Conservation (phyloP, 2,329 filamentous ascomycete genomes). For the Zymoseptoria tritici region DNA sequence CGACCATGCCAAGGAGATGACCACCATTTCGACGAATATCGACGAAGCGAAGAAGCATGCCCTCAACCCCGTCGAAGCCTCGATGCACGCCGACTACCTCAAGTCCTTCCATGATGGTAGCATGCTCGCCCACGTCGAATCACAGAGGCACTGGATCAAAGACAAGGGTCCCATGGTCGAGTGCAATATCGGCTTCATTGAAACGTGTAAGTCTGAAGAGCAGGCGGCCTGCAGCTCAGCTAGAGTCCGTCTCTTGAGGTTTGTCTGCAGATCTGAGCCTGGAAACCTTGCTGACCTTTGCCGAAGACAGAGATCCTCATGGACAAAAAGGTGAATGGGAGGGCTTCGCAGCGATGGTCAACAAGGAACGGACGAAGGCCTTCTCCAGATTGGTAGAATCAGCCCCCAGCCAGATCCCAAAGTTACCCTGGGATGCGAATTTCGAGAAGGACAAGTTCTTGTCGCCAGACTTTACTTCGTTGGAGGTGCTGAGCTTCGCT, state of each 20-base stretch:
- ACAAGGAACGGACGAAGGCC: conserved; percentile 79
- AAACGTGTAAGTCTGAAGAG: conserved; percentile 37
- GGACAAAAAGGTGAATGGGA: conserved; percentile 48
- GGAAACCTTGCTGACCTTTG: too few relatives aligned
- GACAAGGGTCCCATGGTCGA: conserved; percentile 47
- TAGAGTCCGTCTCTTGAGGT: too few relatives aligned
- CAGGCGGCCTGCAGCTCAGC: too few relatives aligned
- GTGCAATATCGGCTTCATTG: conserved; percentile 48
- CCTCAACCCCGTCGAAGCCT: conserved; percentile 37
- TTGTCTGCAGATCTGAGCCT: too few relatives aligned
- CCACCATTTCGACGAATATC: conserved; percentile 39
- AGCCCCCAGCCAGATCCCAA: conserved; percentile 75
- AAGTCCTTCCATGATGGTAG: conserved; percentile 46
- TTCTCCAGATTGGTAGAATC: conserved; percentile 79
- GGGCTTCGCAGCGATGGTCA: conserved; percentile 58
- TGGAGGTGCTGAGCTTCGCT: conserved; percentile 82
- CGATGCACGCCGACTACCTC: conserved; percentile 42
- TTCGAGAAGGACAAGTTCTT: conserved; percentile 97
- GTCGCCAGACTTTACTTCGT: conserved; percentile 88
- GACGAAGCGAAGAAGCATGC: conserved; percentile 42
- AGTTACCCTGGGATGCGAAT: conserved; percentile 76
- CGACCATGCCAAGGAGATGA: conserved; percentile 41
- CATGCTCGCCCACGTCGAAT: conserved; percentile 44
- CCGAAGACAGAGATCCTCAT: conserved; percentile 39
- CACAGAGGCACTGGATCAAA: conserved; percentile 47